These are phyloP conservation scores for Pestalotiopsis sp. DNA, from an alignment of 2,329 filamentous ascomycete species.

Conservation along the genomic window DNA sequence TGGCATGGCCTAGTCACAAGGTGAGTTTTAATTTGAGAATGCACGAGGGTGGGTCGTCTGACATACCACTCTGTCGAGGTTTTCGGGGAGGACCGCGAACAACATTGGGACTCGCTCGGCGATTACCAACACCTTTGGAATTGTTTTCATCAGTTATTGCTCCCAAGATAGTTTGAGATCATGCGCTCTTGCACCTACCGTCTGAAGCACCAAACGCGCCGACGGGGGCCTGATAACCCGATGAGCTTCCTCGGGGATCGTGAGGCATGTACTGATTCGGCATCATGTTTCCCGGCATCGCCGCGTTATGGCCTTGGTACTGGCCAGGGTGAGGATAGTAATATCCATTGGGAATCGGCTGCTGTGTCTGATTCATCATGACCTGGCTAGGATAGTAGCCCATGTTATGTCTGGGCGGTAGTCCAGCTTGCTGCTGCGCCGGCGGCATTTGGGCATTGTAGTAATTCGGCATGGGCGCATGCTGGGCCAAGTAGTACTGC, in stretches of 20 bases:
- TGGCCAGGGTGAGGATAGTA: constrained; percentile 46
- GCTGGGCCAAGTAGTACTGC: constrained; percentile 51
- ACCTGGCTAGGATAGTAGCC: constrained; percentile 47
- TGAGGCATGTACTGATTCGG: constrained; percentile 37
- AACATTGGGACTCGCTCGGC: constrained; percentile 34
- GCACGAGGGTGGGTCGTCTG: constrained; percentile 18
- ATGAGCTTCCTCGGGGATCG: constrained; percentile 20
- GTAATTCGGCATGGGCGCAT: constrained; percentile 45
- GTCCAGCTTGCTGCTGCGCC: constrained; percentile 34
- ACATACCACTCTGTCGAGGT: constrained; percentile 64
- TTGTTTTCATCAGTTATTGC: not conserved
- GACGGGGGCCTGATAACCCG: constrained; percentile 21
- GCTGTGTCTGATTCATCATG: constrained; percentile 44
- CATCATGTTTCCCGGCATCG: constrained; percentile 35
- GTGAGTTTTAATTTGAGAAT: not conserved
- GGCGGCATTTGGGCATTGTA: constrained; percentile 44
- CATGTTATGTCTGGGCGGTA: constrained; percentile 41
- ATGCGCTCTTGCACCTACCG: constrained; percentile 26
- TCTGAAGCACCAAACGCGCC: constrained; percentile 20
- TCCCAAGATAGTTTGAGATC: not conserved
- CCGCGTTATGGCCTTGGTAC: constrained; percentile 36
- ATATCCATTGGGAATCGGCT: constrained; percentile 37
- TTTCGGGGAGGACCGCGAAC: constrained; percentile 59
- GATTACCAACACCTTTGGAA: not conserved
- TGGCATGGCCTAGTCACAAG: constrained; percentile 67